A percentile compares a stretch with the other conserved stretches of the same genome.
Evolutionary conservation across 139 green algal genomes (phyloP).

Genomic region (Chlamydomonas asymmetrica): DNA sequence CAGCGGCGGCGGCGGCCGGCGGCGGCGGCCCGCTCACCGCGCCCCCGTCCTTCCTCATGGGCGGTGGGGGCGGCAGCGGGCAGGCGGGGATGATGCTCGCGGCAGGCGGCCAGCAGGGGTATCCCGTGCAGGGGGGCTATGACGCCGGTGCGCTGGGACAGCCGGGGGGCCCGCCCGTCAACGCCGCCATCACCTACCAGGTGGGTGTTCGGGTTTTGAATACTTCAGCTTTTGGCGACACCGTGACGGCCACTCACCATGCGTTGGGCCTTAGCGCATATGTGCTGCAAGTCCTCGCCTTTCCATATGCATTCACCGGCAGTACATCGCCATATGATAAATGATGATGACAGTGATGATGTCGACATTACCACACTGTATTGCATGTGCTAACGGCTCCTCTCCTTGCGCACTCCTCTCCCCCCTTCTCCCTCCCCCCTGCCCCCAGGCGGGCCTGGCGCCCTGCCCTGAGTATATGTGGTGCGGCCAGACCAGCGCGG

Average conservation of each 20-base stretch:
- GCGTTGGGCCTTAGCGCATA: no score
- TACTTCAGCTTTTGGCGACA: no score
- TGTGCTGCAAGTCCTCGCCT: no score
- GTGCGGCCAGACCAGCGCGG: conserved; percentile 39
- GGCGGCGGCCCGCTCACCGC: not conserved
- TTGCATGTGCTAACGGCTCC: no score
- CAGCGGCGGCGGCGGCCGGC: not conserved
- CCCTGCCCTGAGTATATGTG: conserved; percentile 43
- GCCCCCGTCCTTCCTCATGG: not conserved
- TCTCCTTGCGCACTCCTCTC: no score
- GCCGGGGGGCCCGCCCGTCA: not conserved
- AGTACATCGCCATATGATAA: no score
- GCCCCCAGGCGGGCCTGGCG: conserved; percentile 39
- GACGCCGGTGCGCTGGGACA: not conserved
- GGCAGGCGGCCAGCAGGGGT: not conserved
- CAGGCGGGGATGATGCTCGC: not conserved
- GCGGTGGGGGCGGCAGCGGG: not conserved
- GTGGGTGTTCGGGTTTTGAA: no score
- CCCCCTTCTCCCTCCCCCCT: no score
- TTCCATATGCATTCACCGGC: no score
- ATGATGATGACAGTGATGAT: no score
- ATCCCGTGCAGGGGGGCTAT: not conserved
- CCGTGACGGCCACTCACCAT: no score
- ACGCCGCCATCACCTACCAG: not conserved
- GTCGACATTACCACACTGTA: no score